Percentiles rank a stretch among this genome's conserved stretches.
Conservation (phyloP, 2,329 filamentous ascomycete species). For the Neonectria coccinea region DNA sequence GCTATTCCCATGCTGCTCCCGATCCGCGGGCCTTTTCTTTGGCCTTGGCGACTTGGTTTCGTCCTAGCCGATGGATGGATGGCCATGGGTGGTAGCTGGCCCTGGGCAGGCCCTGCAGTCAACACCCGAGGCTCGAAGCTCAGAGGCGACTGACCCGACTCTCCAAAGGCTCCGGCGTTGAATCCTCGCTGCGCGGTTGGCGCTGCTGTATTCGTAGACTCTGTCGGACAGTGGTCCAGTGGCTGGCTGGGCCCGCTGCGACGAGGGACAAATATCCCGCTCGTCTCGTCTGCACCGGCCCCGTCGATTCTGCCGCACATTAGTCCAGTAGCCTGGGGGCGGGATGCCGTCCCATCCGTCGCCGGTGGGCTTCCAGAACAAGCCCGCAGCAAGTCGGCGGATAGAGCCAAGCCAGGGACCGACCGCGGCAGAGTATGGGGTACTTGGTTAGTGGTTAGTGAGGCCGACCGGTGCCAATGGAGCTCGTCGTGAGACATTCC, state of each 20-base stretch:
- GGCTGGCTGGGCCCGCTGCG: conserved; percentile 16
- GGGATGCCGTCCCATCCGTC: conserved; percentile 31
- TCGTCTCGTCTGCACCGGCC: conserved; percentile 13
- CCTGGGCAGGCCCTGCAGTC: conserved; percentile 7
- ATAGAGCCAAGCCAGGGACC: conserved; percentile 35
- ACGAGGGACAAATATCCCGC: conserved; percentile 26
- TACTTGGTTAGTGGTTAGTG: conserved; percentile 36
- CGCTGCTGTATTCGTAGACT: background rate
- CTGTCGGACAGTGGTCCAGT: background rate
- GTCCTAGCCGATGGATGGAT: conserved; percentile 11
- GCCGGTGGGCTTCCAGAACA: conserved; percentile 33
- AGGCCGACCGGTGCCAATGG: conserved; percentile 23
- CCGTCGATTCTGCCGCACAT: conserved; percentile 20
- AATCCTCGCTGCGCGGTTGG: conserved; percentile 14
- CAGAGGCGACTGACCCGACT: conserved; percentile 13
- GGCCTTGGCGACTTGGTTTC: conserved; percentile 1
- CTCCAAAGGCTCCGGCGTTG: conserved; percentile 7
- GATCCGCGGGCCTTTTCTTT: conserved; percentile 25
- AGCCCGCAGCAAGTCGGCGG: conserved; percentile 17
- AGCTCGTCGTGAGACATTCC: conserved; percentile 20
- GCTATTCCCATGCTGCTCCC: conserved; percentile 29
- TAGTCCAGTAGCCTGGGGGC: conserved; percentile 18
- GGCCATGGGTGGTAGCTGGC: background rate
- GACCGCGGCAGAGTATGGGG: conserved; percentile 36
- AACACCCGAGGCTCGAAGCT: conserved; percentile 2